Evolutionary conservation across 192 early-diverging fungal species (phyloP).

Genomic region (Backusella parvicylindrica): DNA sequence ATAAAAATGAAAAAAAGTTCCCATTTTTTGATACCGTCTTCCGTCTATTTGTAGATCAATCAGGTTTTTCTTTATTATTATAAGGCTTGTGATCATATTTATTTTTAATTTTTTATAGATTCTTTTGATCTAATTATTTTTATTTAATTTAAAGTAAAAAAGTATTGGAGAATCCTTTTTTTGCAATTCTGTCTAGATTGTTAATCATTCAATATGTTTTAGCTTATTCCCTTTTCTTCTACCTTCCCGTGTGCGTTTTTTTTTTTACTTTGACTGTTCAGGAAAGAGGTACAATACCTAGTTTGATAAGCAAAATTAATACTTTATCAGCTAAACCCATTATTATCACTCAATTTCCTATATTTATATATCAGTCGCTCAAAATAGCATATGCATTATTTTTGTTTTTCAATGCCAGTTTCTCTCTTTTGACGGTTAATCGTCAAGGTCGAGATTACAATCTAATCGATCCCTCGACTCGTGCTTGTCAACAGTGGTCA

Average conservation of each 20-base stretch:
- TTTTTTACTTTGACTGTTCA: not conserved
- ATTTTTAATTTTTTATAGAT: conserved; percentile 1
- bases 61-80: not conserved
- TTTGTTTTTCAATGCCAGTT: not conserved
- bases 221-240: not conserved
- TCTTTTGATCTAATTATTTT: not conserved
- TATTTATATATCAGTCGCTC: not conserved
- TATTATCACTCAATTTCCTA: not conserved
- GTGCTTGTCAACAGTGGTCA: conserved; percentile 3
- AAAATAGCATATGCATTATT: not conserved
- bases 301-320: not conserved
- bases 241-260: not conserved
- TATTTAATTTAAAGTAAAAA: not conserved
- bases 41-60: conserved; percentile 1
- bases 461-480: not conserved
- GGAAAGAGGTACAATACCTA: not conserved
- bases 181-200: not conserved
- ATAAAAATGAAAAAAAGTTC: not conserved
- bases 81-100: not conserved
- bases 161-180: not conserved
- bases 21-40: not conserved
- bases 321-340: not conserved
- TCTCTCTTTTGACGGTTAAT: not conserved
- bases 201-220: not conserved
- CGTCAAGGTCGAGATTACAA: not conserved